Conservation (phyloP, 2,329 filamentous ascomycete genomes). For the Ilyonectria robusta region DNA sequence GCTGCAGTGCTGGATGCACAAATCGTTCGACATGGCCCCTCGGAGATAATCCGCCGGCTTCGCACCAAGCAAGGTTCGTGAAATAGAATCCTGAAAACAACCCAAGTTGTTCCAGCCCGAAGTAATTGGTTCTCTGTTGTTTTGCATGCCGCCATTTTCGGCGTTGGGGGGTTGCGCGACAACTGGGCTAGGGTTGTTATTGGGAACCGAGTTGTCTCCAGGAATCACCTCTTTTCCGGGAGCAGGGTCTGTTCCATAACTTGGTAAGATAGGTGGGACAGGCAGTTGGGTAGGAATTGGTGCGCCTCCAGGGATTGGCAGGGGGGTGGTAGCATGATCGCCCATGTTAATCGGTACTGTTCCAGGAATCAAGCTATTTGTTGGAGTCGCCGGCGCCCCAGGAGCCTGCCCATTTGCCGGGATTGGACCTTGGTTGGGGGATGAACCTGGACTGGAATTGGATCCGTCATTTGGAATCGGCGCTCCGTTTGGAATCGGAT, state of each 20-base stretch:
- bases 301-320: background rate
- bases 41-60: constrained; percentile 45
- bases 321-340: background rate
- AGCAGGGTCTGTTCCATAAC: background rate
- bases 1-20: constrained; percentile 64
- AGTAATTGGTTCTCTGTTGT: background rate
- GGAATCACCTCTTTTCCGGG: background rate
- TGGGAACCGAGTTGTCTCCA: background rate
- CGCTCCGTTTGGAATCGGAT: background rate
- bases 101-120: constrained; percentile 49
- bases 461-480: background rate
- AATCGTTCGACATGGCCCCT: constrained; percentile 62
- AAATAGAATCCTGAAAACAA: constrained; percentile 50
- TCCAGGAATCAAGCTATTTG: background rate
- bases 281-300: background rate
- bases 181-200: background rate
- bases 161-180: background rate
- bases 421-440: background rate
- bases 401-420: background rate
- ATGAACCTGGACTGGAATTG: background rate
- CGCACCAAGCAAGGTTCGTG: constrained; percentile 39
- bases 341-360: background rate
- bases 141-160: background rate
- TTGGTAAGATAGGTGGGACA: background rate
- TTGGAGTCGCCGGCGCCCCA: background rate